Percentiles rank a stretch among this genome's conserved stretches.
Evolutionary conservation across 2,329 filamentous ascomycete genomes (phyloP).

Genomic region (Myriosclerotinia curreyana): DNA sequence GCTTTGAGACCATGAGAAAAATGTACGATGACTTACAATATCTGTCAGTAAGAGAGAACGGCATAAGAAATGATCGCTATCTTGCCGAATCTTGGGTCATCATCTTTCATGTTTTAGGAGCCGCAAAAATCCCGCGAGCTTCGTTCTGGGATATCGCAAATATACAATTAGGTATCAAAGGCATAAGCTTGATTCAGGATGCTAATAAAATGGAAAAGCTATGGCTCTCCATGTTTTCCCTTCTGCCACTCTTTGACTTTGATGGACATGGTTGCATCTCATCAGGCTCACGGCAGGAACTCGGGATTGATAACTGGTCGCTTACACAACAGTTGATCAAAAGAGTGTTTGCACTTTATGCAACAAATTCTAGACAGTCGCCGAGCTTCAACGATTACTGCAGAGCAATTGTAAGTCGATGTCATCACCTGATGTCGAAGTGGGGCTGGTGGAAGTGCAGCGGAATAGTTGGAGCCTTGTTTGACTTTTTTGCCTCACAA

Average conservation of each 20-base stretch:
- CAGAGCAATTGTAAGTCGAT: conserved; percentile 56
- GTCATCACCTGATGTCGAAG: conserved; percentile 59
- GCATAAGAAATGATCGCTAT: conserved; percentile 49
- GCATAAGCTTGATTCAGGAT: conserved; percentile 42
- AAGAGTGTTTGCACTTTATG: conserved; percentile 57
- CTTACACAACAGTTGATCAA: conserved; percentile 57
- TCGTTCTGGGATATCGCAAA: conserved; percentile 62
- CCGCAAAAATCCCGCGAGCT: conserved; percentile 49
- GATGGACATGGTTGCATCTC: conserved; percentile 52
- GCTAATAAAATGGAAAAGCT: conserved; percentile 51
- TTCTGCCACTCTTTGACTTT: conserved; percentile 61
- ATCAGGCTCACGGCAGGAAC: conserved; percentile 41
- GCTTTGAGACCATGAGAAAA: conserved; percentile 45
- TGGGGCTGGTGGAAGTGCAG: conserved; percentile 63
- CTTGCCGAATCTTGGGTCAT: conserved; percentile 56
- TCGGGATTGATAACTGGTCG: conserved; percentile 56
- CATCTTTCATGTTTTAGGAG: conserved; percentile 53
- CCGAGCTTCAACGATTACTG: conserved; percentile 66
- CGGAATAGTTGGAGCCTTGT: conserved; percentile 56
- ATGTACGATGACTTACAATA: conserved; percentile 51
- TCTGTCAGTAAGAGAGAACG: conserved; percentile 48
- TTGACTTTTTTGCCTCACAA: conserved; percentile 65
- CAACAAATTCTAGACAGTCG: conserved; percentile 52
- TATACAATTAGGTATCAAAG: conserved; percentile 43
- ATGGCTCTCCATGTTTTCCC: conserved; percentile 58